Conservation (phyloP, 768 basidiomycete genomes). For the Pleurotus djamor region DNA sequence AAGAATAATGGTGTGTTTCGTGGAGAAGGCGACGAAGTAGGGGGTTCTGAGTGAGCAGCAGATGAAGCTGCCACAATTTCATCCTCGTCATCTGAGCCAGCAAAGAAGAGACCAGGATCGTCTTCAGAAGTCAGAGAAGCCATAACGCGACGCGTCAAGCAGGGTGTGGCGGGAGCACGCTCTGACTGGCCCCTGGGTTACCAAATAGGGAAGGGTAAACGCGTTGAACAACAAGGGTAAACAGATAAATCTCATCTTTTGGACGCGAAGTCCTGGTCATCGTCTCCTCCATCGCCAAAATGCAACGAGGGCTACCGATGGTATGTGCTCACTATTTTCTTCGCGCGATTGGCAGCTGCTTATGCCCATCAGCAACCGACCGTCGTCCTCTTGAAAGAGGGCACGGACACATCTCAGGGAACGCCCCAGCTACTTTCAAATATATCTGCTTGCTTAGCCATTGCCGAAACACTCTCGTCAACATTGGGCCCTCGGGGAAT, state of each 20-base stretch:
- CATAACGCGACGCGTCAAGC: no score
- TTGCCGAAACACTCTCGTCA: conserved; percentile 86
- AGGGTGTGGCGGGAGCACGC: no score
- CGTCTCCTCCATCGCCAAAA: conserved; percentile 39
- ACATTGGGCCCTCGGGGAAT: conserved; percentile 98
- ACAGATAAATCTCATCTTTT: conserved; percentile 25
- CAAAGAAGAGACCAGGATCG: conserved; percentile 52
- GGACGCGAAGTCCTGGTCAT: conserved; percentile 1
- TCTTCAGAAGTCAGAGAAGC: conserved; percentile 12
- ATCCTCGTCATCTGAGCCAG: conserved; percentile 54
- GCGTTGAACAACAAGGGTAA: conserved; percentile 34
- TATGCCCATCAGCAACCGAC: conserved; percentile 80
- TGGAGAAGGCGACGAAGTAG: conserved; percentile 12
- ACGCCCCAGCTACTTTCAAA: conserved; percentile 91
- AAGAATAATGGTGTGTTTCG: conserved; percentile 24
- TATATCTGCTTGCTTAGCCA: conserved; percentile 94
- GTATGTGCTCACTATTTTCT: conserved; percentile 28
- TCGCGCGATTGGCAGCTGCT: conserved; percentile 10
- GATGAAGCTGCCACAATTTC: conserved; percentile 17
- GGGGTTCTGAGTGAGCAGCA: conserved; percentile 10
- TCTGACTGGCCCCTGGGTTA: conserved; percentile 1
- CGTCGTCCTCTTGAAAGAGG: conserved; percentile 93
- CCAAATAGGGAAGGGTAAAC: conserved; percentile 27
- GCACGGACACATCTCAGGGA: conserved; percentile 95
- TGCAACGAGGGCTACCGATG: conserved; percentile 86